These are phyloP conservation scores for Talaromyces liani DNA, from an alignment of 495 filamentous ascomycete genomes.

Conservation along the genomic window DNA sequence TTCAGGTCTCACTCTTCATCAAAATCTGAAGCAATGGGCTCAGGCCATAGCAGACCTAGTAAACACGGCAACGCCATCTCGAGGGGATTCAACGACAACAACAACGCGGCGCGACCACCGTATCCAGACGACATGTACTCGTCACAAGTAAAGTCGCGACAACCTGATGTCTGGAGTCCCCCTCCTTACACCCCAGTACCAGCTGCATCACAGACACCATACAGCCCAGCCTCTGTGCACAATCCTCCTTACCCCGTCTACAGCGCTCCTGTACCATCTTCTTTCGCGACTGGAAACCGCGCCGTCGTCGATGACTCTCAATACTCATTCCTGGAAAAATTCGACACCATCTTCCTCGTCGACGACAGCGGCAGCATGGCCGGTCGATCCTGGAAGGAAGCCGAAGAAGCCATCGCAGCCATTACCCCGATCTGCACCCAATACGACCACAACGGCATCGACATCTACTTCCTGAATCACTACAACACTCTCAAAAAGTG, in stretches of 20 bases:
- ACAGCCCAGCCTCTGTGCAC: not conserved
- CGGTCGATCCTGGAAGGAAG: slow-evolving; percentile 71
- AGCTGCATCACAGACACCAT: slow-evolving; percentile 2
- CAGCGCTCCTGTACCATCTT: not conserved
- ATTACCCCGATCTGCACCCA: slow-evolving; percentile 82
- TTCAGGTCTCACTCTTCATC: not conserved
- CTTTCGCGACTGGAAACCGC: not conserved
- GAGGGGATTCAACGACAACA: not conserved
- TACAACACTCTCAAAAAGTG: slow-evolving; percentile 17
- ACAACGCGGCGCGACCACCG: not conserved
- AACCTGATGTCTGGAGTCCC: slow-evolving; percentile 20
- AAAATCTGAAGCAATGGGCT: not conserved
- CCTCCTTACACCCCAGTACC: slow-evolving; percentile 24
- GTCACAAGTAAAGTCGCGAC: not conserved
- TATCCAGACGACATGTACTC: not conserved
- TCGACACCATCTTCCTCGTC: slow-evolving; percentile 90
- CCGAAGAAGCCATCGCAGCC: slow-evolving; percentile 57
- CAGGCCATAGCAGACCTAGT: not conserved
- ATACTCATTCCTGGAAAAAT: slow-evolving; percentile 76
- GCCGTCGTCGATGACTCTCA: slow-evolving; percentile 26
- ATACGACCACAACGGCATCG: slow-evolving; percentile 84
- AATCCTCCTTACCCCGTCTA: not conserved
- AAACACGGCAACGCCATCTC: not conserved
- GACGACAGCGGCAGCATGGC: slow-evolving; percentile 90
- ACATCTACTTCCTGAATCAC: slow-evolving; percentile 87